These are phyloP conservation scores for Aspergillus caelatus DNA, from an alignment of 2,329 filamentous ascomycete species.

Conservation along the genomic window DNA sequence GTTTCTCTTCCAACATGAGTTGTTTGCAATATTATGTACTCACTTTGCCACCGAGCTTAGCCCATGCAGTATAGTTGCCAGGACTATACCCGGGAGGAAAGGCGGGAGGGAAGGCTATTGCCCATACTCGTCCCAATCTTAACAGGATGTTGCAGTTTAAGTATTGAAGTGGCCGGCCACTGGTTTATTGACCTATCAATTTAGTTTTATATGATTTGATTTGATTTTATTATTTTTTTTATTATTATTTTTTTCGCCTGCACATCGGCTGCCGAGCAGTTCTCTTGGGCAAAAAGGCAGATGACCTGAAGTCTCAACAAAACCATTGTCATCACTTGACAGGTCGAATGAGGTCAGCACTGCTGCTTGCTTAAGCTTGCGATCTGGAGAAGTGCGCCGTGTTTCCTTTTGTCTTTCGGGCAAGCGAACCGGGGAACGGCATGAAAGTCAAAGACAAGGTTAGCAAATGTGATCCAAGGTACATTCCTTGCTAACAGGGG, in stretches of 20 bases:
- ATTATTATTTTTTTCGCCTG: neutral
- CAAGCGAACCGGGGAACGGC: neutral
- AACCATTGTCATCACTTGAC: neutral
- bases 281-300: neutral
- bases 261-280: neutral
- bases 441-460: neutral
- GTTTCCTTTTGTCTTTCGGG: neutral
- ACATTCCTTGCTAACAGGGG: neutral
- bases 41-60: too few species aligned
- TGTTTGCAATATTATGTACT: too few species aligned
- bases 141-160: too few species aligned
- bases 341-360: neutral
- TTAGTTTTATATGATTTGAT: neutral
- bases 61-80: too few species aligned
- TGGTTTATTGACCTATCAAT: neutral
- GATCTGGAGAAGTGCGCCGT: neutral
- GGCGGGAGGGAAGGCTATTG: too few species aligned
- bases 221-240: neutral
- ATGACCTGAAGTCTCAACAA: neutral
- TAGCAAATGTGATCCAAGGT: neutral
- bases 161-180: too few species aligned
- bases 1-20: too few species aligned
- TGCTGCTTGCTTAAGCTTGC: neutral
- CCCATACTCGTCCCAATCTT: too few species aligned
- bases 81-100: too few species aligned